Evolutionary conservation across 1,284 basidiomycete genomes (phyloP).

Genomic region (Cutaneotrichosporon sp.): DNA sequence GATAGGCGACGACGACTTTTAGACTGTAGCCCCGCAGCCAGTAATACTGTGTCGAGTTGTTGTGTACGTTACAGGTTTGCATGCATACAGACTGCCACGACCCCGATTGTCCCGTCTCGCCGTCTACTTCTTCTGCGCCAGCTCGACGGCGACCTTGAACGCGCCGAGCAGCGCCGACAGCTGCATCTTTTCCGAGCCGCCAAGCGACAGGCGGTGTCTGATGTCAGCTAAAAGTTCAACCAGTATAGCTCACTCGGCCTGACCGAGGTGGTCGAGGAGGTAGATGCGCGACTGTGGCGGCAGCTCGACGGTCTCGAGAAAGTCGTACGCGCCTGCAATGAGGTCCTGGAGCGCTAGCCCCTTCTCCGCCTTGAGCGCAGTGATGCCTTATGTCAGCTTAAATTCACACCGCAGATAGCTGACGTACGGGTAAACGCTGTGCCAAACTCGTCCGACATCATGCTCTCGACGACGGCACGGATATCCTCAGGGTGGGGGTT

Average conservation of each 20-base stretch:
- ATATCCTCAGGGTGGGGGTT: slow-evolving; percentile 93
- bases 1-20: slow-evolving; percentile 11
- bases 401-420: not conserved
- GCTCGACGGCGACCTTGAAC: slow-evolving; percentile 87
- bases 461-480: slow-evolving; percentile 84
- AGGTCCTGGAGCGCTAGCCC: slow-evolving; percentile 94
- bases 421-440: slow-evolving; percentile 64
- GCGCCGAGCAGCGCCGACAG: slow-evolving; percentile 84
- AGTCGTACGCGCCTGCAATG: slow-evolving; percentile 88
- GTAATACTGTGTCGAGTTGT: not conserved
- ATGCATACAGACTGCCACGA: slow-evolving; percentile 43
- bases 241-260: slow-evolving; percentile 65
- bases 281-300: slow-evolving; percentile 82
- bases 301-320: slow-evolving; percentile 77
- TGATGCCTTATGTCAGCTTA: slow-evolving; percentile 61
- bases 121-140: slow-evolving; percentile 40
- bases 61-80: slow-evolving; percentile 12
- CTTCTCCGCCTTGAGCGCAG: slow-evolving; percentile 77
- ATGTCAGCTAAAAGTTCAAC: not conserved
- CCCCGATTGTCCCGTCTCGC: not conserved
- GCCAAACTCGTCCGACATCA: slow-evolving; percentile 95
- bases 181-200: slow-evolving; percentile 91
- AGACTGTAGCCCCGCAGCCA: slow-evolving; percentile 1
- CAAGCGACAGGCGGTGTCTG: slow-evolving; percentile 86
- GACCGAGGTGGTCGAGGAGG: slow-evolving; percentile 82